Base-by-base conservation (phyloP, 2,329 filamentous ascomycete genomes). In the Trichoderma brevicompactum region DNA sequence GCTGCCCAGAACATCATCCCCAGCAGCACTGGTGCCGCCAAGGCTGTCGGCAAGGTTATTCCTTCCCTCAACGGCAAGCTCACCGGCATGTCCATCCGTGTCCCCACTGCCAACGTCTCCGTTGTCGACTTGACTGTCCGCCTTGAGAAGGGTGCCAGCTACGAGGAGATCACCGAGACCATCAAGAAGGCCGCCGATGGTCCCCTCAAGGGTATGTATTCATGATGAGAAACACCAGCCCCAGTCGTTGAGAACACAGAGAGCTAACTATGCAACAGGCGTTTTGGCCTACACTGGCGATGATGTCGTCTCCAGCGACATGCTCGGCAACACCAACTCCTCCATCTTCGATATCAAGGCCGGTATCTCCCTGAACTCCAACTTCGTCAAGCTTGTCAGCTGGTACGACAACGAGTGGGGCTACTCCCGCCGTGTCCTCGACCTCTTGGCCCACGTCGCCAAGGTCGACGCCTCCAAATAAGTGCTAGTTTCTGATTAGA, bases 381-480 rank as follows among this genome's bases (percentile, higher is more conserved):
- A 97, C 89, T 98, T 98, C 81, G 89, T 97, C 87, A 99, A 99
- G 91, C 88, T 99, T 69, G 91, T 97, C 80, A 89, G 89, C 76
- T 98, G 94, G 95, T 97, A 97, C 84, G 93, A 97, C 87, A 98
- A 98, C 87, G 94, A 98, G 89, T 97, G 94, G 93, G 95, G 94
- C 78, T 98, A 99, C 91, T 96, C 92, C 81, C 94, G 94, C 85
- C 95, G 91, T 88, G 91, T 94, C 76, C 84, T 94, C 73, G 91
- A 95, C 83, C 90, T 95, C 75, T 79, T 87, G 79, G 84, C 85
- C 82, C 90, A 93, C 85, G 86, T 94, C 75, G 84, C 90, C 81
- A 91, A 92, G 86, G 89, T 90, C 71, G 91, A 94, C 76, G 85
- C 77, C 75, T 77, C 79, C 78, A 82, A 85, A 74, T 85, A 82